Conservation (phyloP, 768 basidiomycete species). For the Naematelia encephala region DNA sequence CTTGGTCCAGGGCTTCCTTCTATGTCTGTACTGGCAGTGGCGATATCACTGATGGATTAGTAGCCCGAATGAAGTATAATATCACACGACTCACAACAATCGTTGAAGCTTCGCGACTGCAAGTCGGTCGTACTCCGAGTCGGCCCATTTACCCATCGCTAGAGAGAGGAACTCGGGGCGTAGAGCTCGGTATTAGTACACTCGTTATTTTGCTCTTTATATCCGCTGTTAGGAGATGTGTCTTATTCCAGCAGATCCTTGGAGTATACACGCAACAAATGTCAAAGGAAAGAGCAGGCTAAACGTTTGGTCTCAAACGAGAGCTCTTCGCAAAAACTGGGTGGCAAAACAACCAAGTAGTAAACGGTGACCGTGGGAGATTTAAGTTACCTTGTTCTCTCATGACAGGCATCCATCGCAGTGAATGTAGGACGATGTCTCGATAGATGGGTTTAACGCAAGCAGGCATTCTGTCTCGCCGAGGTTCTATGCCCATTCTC, state of each 20-base stretch:
- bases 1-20: background rate
- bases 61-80: background rate
- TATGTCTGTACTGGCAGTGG: background rate
- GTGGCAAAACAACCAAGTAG: too few relatives aligned
- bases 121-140: slow-evolving; percentile 25
- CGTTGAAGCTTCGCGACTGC: slow-evolving; percentile 20
- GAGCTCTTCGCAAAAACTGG: too few relatives aligned
- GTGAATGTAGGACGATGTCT: too few relatives aligned
- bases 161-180: too few relatives aligned
- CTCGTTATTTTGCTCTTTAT: too few relatives aligned
- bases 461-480: too few relatives aligned
- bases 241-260: background rate
- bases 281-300: background rate
- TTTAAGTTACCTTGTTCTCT: too few relatives aligned
- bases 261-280: background rate
- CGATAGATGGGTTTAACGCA: too few relatives aligned
- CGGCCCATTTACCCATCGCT: slow-evolving; percentile 33
- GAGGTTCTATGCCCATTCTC: too few relatives aligned
- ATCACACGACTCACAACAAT: slow-evolving; percentile 25
- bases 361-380: background rate
- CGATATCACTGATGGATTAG: background rate
- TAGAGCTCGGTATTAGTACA: too few relatives aligned
- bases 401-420: too few relatives aligned
- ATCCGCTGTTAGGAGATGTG: too few relatives aligned
- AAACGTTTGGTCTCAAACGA: background rate